These are phyloP conservation scores for Cucumis hystrix DNA, from an alignment of 306 rosid genomes.

Conservation along the genomic window DNA sequence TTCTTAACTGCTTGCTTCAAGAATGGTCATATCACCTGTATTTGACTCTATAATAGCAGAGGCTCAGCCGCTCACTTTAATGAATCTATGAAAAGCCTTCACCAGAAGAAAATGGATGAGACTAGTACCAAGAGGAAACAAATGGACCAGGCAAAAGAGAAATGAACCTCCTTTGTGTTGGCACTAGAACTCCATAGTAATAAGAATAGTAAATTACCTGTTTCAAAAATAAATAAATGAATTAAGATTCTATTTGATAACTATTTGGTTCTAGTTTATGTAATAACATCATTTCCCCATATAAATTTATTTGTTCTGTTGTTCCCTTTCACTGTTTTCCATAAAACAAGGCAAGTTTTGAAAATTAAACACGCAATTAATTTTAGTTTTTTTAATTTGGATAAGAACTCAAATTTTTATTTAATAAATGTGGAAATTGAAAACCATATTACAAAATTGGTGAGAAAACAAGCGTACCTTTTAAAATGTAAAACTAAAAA, in stretches of 20 bases:
- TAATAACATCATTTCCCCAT: too few relatives aligned
- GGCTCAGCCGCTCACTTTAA: background rate
- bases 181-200: background rate
- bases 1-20: background rate
- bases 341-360: too few relatives aligned
- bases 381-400: too few relatives aligned
- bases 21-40: background rate
- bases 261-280: too few relatives aligned
- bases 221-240: background rate
- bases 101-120: background rate
- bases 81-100: background rate
- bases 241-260: background rate
- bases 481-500: too few relatives aligned
- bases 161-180: background rate
- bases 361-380: too few relatives aligned
- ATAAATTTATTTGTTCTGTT: too few relatives aligned
- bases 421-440: too few relatives aligned
- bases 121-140: background rate
- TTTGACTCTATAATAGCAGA: background rate
- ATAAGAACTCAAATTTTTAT: too few relatives aligned
- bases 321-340: too few relatives aligned
- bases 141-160: background rate
- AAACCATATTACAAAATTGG: too few relatives aligned
- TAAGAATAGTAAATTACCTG: background rate
- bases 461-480: too few relatives aligned